Evolutionary conservation across 192 early-diverging fungal species (phyloP).

Genomic region (Coemansia brasiliensis): DNA sequence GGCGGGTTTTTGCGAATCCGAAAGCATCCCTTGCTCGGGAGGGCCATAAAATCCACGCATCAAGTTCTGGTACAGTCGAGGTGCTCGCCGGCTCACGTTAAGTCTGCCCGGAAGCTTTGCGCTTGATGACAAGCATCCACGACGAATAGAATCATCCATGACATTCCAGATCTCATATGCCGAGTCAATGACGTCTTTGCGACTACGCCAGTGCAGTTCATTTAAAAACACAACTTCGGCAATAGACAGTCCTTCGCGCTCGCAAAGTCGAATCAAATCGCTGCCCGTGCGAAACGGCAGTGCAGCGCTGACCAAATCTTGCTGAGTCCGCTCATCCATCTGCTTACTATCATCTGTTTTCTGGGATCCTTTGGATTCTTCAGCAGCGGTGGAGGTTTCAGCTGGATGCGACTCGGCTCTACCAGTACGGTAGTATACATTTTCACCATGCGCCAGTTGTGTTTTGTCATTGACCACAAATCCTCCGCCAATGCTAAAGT

Average conservation of each 20-base stretch:
- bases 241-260: constrained; percentile 81
- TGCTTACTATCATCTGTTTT: constrained; percentile 26
- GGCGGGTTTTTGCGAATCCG: constrained; percentile 13
- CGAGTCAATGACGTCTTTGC: constrained; percentile 75
- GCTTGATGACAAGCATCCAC: constrained; percentile 66
- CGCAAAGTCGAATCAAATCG: constrained; percentile 78
- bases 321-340: constrained; percentile 61
- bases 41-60: constrained; percentile 69
- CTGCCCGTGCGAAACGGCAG: constrained; percentile 82
- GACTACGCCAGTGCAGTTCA: constrained; percentile 86
- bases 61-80: constrained; percentile 82
- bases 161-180: constrained; percentile 84
- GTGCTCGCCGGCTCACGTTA: constrained; percentile 81
- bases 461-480: constrained; percentile 94
- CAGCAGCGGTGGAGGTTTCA: not conserved
- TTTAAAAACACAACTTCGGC: constrained; percentile 96
- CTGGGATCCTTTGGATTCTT: not conserved
- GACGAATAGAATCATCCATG: constrained; percentile 85
- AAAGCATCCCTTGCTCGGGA: constrained; percentile 28
- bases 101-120: constrained; percentile 77
- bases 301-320: constrained; percentile 73
- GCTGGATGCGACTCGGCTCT: constrained; percentile 19
- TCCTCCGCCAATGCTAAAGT: constrained; percentile 93
- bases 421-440: constrained; percentile 61
- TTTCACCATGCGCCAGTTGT: constrained; percentile 72